Evolutionary conservation across 345 rosid species (phyloP), one percentile per base, ranked within the genome.

Genomic region (Boechera stricta): DNA sequence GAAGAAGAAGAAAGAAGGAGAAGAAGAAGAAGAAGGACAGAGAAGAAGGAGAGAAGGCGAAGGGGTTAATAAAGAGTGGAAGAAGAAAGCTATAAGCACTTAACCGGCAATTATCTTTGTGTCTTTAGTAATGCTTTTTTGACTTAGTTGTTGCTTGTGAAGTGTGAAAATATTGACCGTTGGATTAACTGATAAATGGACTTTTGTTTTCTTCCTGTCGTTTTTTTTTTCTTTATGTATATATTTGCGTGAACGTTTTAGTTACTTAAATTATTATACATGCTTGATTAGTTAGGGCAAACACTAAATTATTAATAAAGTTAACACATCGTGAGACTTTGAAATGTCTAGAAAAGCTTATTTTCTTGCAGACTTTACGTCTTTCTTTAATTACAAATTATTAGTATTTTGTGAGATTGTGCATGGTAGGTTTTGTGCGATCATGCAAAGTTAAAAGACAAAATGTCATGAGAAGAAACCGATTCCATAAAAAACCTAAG

Each of bases 1-100:
- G 48, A 59, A 33, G 59, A 7, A 6, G 39, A 24, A 10, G 57
- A 12, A 15, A 10, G 57, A 12, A 39, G 63, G 70, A 56, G 13
- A 49, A 11, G 31, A 49, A 21, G 33, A 15, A 12, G 57, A 12
- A 52, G 63, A 72, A 47, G 11, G 21, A 29, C 9, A 64, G 24
- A 72, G 63, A 32, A 71, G 47, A 21, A 53, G 41, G 78, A 65
- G 67, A 71, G 67, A 57, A 24, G 74, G 72, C 31, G 56, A 48
- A 62, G 36, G 21, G 59, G 38, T 33, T 38, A 24, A 67, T 72
- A 67, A 73, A 49, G 38, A 75, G 56, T 55, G 61, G 71, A 64
- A 56, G 60, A 10, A 55, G 81, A 77, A 72, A 78, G 81, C 77
- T 29, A 65, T 77, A 47, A 71, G 80, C 80, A 77, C 72, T 64